phyloP scores from a whole-genome alignment of 2,329 filamentous ascomycete species.

The Pezicula neosporulosa region DNA sequence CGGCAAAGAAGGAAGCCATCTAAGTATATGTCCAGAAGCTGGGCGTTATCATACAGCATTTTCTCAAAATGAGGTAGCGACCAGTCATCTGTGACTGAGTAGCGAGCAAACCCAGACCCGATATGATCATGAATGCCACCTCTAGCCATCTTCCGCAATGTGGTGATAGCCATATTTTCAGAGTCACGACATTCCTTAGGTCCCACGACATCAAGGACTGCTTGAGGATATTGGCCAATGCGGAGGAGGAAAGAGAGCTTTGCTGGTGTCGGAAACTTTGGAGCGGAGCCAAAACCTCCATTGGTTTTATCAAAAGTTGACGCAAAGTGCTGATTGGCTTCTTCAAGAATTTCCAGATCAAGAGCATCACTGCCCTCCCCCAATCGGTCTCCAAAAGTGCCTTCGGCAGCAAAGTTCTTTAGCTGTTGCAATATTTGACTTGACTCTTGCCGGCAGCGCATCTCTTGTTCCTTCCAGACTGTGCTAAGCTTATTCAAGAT shows the following conservation, averaged over 20 bases:
- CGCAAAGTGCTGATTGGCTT: constrained; percentile 78
- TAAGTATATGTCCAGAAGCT: constrained; percentile 78
- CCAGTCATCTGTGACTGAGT: constrained; percentile 91
- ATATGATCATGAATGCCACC: constrained; percentile 73
- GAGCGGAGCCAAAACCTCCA: constrained; percentile 75
- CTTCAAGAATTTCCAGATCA: constrained; percentile 87
- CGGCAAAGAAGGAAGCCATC: constrained; percentile 67
- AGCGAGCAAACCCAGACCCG: constrained; percentile 76
- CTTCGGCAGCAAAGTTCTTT: constrained; percentile 84
- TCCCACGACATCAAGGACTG: constrained; percentile 85
- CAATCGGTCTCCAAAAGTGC: constrained; percentile 53
- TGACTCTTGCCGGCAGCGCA: constrained; percentile 79
- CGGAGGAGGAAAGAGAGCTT: constrained; percentile 81
- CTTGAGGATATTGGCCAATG: constrained; percentile 65
- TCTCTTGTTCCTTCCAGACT: constrained; percentile 79
- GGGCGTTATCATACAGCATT: constrained; percentile 89
- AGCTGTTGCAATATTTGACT: constrained; percentile 78
- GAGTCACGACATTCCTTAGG: constrained; percentile 71
- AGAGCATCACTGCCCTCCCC: constrained; percentile 60
- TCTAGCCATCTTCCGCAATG: constrained; percentile 72
- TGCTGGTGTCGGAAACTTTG: constrained; percentile 86
- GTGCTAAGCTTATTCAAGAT: constrained; percentile 75
- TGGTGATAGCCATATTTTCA: constrained; percentile 75
- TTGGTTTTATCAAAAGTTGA: constrained; percentile 74
- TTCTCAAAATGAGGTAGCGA: constrained; percentile 96